A percentile compares a stretch with the other conserved stretches of the same genome.
Evolutionary conservation across 257 asterid species (phyloP).

Genomic region (Gynochthodes officinalis): DNA sequence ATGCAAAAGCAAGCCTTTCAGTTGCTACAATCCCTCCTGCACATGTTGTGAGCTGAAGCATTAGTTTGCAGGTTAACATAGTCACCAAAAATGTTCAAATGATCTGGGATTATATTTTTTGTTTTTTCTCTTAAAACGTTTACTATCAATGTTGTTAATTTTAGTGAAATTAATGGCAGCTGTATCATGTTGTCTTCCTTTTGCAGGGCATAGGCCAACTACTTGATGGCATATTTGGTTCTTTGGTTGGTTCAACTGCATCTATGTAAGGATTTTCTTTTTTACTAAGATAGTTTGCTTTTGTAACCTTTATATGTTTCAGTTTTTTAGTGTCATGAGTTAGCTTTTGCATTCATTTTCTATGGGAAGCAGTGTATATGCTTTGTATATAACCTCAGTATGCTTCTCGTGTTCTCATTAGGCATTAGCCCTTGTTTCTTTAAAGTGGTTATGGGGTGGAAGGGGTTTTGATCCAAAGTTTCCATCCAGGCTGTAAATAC

Average conservation of each 20-base stretch:
- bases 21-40: conserved; percentile 96
- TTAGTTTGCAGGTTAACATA: conserved; percentile 76
- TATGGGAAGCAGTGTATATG: neutral
- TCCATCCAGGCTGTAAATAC: neutral
- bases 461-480: neutral
- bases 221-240: conserved; percentile 86
- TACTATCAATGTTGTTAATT: neutral
- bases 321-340: neutral
- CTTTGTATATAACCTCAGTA: too few species aligned
- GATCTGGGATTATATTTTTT: neutral
- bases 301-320: neutral
- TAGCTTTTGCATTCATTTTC: neutral
- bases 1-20: conserved; percentile 90
- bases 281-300: too few species aligned
- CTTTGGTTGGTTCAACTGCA: conserved; percentile 71
- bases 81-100: neutral
- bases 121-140: neutral
- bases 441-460: neutral
- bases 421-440: neutral
- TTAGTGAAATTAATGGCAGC: neutral
- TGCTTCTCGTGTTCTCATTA: neutral
- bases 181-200: conserved; percentile 1
- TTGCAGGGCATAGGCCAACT: conserved; percentile 91
- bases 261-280: conserved; percentile 61
- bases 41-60: conserved; percentile 87